Base-by-base conservation (phyloP, 306 rosid genomes). In the Hippophae rhamnoides region DNA sequence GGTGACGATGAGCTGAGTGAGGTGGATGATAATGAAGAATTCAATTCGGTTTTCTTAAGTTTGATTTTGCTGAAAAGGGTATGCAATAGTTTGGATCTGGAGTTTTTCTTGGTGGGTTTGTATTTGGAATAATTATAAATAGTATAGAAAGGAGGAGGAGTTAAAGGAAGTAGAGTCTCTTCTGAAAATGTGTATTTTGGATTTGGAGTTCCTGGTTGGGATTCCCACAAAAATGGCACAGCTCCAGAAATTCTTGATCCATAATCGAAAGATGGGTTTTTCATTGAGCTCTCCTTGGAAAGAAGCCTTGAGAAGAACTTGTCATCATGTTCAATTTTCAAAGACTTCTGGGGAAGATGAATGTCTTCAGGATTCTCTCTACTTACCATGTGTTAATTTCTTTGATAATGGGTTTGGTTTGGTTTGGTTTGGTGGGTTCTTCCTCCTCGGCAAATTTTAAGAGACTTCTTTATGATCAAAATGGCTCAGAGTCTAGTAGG, bases 181-280 rank as follows among this genome's bases (percentile, higher is more conserved):
- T 74, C 64, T 38, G 73, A 70, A 66, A 74, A 61, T 8, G 75
- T 74, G 57, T 77, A 47, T 52, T 85, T 88, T 18, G 18, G 18
- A 18, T 18, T 18, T 18, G 99, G 99, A 5, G 96, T 92, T 23
- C 99, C 96, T 43, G 99, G 99, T 43, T 72, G 81, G 58, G 99
- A 85, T 47, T 92, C 96, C 96, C 96, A 92, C 18, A 71, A 54
- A 71, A 92, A 92, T 0, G 99, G 95, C 0, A 92, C 75, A 3
- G 84, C 74, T 5, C 83, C 69, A 1, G 88, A 47, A 8, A 61
- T 41, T 9, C 72, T 81, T 1, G 23, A 18, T 54, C 79, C 79
- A 57, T 81, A 75, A 69, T 81, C 78, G 42, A 87, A 79, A 44
- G 99, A 88, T 14, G 87, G 81, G 10, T 74, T 63, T 2, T 90